A percentile compares a stretch with the other conserved stretches of the same genome.
These are phyloP conservation scores for Candida methanosorbosa DNA, from an alignment of 805 yeast genomes.

Conservation along the genomic window DNA sequence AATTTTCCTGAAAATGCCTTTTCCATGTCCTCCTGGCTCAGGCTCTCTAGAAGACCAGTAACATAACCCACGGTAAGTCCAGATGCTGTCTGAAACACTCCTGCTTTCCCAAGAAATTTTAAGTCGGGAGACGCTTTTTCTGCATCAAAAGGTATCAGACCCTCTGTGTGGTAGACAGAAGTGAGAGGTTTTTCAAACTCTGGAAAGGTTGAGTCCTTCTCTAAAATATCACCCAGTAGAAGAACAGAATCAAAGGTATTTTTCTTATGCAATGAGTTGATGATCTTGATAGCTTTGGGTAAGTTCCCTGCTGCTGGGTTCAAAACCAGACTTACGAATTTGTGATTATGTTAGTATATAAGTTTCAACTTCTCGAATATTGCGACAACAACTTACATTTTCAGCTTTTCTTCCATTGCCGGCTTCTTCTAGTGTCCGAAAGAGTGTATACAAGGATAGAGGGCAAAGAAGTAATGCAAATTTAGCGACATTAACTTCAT, in stretches of 20 bases:
- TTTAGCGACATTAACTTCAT: too few species aligned
- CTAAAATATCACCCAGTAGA: slow-evolving; percentile 39
- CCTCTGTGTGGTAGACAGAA: slow-evolving; percentile 18
- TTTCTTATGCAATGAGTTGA: slow-evolving; percentile 41
- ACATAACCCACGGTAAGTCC: slow-evolving; percentile 43
- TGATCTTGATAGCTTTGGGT: slow-evolving; percentile 33
- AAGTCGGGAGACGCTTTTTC: slow-evolving; percentile 15
- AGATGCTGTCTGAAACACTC: slow-evolving; percentile 30
- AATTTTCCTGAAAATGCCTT: slow-evolving; percentile 11
- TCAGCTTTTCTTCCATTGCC: too few species aligned
- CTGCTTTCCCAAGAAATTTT: slow-evolving; percentile 24
- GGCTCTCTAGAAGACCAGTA: slow-evolving; percentile 23
- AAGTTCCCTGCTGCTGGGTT: slow-evolving; percentile 35
- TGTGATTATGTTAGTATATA: too few species aligned
- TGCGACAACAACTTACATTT: too few species aligned
- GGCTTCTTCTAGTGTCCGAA: too few species aligned
- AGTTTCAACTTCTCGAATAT: too few species aligned
- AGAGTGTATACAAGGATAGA: too few species aligned
- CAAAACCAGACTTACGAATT: slow-evolving; percentile 32
- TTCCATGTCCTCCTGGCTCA: slow-evolving; percentile 10
- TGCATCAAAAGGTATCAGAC: slow-evolving; percentile 8
- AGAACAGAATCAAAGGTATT: slow-evolving; percentile 55
- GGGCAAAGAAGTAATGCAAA: too few species aligned
- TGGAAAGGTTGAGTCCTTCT: slow-evolving; percentile 4
- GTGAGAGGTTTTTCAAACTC: slow-evolving; percentile 10